Evolutionary conservation across 495 filamentous ascomycete species (phyloP), one percentile per base, ranked within the genome.

Genomic region (Oleoguttula mirabilis): DNA sequence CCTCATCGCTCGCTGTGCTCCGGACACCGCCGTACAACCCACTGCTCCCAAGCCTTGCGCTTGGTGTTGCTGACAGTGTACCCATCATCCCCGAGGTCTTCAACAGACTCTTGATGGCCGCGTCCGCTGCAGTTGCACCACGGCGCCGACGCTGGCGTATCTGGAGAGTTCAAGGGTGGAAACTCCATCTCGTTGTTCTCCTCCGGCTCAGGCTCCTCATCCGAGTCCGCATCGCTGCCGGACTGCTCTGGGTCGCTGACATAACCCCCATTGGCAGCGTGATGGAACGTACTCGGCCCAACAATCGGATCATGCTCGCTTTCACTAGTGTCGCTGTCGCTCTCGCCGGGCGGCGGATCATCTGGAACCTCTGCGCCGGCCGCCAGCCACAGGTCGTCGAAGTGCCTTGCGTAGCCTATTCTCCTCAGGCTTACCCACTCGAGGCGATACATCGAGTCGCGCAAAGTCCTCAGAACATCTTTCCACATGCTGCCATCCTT

Each of bases 1-100:
- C n/a, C 17, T 49, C 46, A 53, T 12, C 32, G 25, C 8, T 46
- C 41, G 37, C 48, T 39, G 43, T 60, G 60, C 41, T 63, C 52
- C 3, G 59, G 51, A 51, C 61, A 62, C 20, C 49, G 35, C 24
- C 56, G 16, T 14, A 57, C 52, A 2, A 62, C 76, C 79, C 79
- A 84, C 33, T 68, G 65, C 58, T 80, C 72, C 79, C 79, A 84
- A 39, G 72, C 55, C 43, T 70, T 67, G 36, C 70, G 62, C 50
- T 79, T 70, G 3, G 62, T 51, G 32, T 68, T 64, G 20, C 17
- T 12, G 14, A 46, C 21, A 10, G 35, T 23, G 8, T 61, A 36
- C 0, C 76, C 77, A 46, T 79, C 66, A 47, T 84, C 79, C 3
- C 68, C 70, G 10, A 82, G 53, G 5, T 75, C 67, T 19, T 73